Conservation (phyloP, 306 rosid genomes). For the Acmispon strigosus region DNA sequence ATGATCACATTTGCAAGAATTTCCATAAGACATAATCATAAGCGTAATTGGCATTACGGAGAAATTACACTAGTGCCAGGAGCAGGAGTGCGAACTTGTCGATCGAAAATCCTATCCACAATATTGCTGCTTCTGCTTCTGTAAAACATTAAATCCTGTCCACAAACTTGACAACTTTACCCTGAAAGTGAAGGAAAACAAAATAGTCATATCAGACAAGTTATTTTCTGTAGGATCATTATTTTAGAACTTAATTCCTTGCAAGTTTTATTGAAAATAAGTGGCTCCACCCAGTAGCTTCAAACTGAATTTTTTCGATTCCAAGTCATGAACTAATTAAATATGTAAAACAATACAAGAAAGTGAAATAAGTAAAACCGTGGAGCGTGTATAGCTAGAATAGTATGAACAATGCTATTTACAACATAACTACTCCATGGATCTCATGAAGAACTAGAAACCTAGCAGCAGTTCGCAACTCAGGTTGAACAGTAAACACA, state of each 20-base stretch:
- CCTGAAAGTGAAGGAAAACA: not conserved
- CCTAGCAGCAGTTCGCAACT: not conserved
- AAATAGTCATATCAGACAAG: not conserved
- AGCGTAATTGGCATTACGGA: conserved; percentile 7
- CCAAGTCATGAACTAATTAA: not conserved
- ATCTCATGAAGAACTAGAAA: not conserved
- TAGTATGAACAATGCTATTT: not conserved
- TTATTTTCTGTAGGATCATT: too few relatives aligned
- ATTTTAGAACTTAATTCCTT: too few relatives aligned
- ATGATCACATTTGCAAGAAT: not conserved
- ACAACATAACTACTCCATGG: not conserved
- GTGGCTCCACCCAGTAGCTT: not conserved
- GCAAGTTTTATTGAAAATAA: not conserved
- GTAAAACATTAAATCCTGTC: conserved; percentile 50
- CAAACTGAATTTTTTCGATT: not conserved
- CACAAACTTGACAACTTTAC: conserved; percentile 20
- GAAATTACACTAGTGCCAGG: conserved; percentile 73
- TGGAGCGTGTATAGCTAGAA: too few relatives aligned
- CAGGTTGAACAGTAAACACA: not conserved
- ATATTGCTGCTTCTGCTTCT: conserved; percentile 75
- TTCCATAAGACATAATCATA: not conserved
- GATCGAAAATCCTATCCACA: conserved; percentile 73
- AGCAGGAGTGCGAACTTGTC: conserved; percentile 79
- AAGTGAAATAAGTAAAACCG: too few relatives aligned
- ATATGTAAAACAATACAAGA: not conserved